Conservation (phyloP, 768 basidiomycete genomes). For the Boletus barrowsii region DNA sequence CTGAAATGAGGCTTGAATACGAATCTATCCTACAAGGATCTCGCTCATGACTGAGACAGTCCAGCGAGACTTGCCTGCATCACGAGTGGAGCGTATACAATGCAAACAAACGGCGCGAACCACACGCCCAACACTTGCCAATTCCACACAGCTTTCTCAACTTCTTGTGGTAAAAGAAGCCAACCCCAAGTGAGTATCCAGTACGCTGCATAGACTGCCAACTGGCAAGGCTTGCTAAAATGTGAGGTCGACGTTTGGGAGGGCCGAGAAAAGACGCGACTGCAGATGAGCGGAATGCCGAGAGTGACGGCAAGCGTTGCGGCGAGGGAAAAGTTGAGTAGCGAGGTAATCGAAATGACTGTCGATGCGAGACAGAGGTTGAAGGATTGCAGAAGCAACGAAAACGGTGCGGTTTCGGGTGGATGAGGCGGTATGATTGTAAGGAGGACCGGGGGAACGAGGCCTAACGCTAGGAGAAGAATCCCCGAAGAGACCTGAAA, state of each 20-base stretch:
- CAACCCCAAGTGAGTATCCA: conserved; percentile 53
- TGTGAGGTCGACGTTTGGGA: conserved; percentile 16
- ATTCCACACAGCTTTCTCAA: conserved; percentile 57
- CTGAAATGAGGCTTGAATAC: neutral
- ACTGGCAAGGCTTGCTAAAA: conserved; percentile 22
- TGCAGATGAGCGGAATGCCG: conserved; percentile 59
- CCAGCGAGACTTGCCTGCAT: conserved; percentile 67
- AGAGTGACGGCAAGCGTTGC: conserved; percentile 63
- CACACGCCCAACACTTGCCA: conserved; percentile 80
- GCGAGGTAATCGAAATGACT: conserved; percentile 78
- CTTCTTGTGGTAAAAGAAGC: conserved; percentile 47
- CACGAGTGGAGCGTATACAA: conserved; percentile 73
- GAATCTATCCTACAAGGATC: neutral
- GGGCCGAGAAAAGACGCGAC: conserved; percentile 32
- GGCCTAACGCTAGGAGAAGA: conserved; percentile 30
- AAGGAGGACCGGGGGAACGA: conserved; percentile 35
- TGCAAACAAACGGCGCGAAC: conserved; percentile 79
- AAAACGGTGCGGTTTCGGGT: conserved; percentile 37
- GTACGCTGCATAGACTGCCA: conserved; percentile 36
- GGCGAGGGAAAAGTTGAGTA: conserved; percentile 92
- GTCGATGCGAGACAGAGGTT: conserved; percentile 84
- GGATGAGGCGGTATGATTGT: conserved; percentile 23
- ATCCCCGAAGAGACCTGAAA: conserved; percentile 28
- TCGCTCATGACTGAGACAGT: conserved; percentile 22
- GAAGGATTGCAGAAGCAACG: conserved; percentile 60